These are phyloP conservation scores for Lentithecium fluviatile DNA, from an alignment of 495 filamentous ascomycete genomes.

Conservation along the genomic window DNA sequence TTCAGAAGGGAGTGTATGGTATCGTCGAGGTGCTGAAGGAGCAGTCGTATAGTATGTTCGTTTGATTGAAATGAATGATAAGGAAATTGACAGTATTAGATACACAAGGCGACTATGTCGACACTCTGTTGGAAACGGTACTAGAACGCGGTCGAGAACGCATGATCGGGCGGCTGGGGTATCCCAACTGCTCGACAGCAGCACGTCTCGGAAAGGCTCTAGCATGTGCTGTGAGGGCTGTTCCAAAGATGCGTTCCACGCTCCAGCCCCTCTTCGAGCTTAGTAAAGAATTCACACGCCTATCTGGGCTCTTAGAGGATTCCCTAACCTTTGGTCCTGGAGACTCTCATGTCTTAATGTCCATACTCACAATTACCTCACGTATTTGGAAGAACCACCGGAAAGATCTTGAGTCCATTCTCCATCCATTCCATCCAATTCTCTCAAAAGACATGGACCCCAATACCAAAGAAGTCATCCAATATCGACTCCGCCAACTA, in stretches of 20 bases:
- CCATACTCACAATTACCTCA: conserved; percentile 1
- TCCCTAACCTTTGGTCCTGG: neutral
- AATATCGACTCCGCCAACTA: conserved; percentile 1
- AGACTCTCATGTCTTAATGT: neutral
- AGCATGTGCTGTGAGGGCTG: neutral
- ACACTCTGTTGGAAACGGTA: neutral
- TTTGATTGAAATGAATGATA: neutral
- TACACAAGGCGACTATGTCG: neutral
- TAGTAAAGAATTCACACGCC: neutral
- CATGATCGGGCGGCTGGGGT: neutral
- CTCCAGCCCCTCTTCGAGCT: too few relatives aligned
- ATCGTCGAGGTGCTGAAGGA: neutral
- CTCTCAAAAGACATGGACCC: neutral
- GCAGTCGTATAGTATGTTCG: neutral
- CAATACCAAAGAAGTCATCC: neutral
- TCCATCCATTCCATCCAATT: neutral
- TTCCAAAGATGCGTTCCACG: too few relatives aligned
- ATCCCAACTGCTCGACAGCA: neutral
- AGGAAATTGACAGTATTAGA: neutral
- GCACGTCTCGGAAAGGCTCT: neutral
- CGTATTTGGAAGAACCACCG: conserved; percentile 1
- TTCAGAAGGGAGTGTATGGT: neutral
- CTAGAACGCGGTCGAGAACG: conserved; percentile 4
- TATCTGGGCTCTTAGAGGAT: neutral
- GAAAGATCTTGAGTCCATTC: too few relatives aligned